A percentile compares a stretch with the other conserved stretches of the same genome.
phyloP scores from a whole-genome alignment of 2,329 filamentous ascomycete species.

The Sporothrix euskadiensis region DNA sequence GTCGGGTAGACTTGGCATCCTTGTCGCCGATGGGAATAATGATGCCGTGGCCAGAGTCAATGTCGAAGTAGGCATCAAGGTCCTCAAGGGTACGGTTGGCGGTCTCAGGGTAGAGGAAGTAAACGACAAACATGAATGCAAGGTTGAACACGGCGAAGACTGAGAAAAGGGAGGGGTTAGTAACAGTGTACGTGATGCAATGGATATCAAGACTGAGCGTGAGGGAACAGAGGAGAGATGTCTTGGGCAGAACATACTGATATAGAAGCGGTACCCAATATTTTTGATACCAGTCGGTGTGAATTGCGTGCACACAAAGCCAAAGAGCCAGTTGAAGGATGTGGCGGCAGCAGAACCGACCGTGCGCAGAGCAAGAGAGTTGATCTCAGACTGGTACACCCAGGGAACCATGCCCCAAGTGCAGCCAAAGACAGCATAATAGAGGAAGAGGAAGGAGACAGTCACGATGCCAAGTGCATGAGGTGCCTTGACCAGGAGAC shows the following conservation, averaged over 20 bases:
- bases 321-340: slow-evolving; percentile 34
- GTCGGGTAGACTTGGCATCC: background rate
- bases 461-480: slow-evolving; percentile 7
- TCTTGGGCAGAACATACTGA: background rate
- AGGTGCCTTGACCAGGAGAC: slow-evolving; percentile 5
- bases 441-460: slow-evolving; percentile 26
- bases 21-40: slow-evolving; percentile 13
- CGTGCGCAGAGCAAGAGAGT: slow-evolving; percentile 28
- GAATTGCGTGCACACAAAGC: slow-evolving; percentile 33
- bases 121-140: slow-evolving; percentile 33
- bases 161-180: background rate
- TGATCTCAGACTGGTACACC: slow-evolving; percentile 28
- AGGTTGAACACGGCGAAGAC: slow-evolving; percentile 35
- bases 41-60: slow-evolving; percentile 2
- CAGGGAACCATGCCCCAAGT: slow-evolving; percentile 28
- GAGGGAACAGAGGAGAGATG: background rate
- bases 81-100: slow-evolving; percentile 22
- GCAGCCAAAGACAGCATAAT: slow-evolving; percentile 28
- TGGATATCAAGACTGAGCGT: too few species aligned
- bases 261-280: slow-evolving; percentile 35
- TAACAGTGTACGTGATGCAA: background rate
- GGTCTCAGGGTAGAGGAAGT: slow-evolving; percentile 38
- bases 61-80: slow-evolving; percentile 19
- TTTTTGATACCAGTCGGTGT: slow-evolving; percentile 32
- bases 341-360: slow-evolving; percentile 34